Evolutionary conservation across 2,329 filamentous ascomycete species (phyloP).

Genomic region (Aspergillus flavus): DNA sequence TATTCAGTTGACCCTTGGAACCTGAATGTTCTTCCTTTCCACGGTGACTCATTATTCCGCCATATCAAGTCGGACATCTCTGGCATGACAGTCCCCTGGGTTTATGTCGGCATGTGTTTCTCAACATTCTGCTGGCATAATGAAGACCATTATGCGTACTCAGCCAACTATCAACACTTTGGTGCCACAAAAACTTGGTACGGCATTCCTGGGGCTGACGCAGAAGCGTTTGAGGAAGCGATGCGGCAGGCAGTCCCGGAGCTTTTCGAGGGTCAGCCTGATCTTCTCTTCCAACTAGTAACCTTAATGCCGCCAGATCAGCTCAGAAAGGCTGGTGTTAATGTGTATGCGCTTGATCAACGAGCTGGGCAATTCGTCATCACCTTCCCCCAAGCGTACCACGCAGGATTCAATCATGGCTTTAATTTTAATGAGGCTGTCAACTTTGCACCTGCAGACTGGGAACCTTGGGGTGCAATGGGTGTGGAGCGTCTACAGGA

Average conservation of each 20-base stretch:
- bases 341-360: constrained; percentile 94
- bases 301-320: constrained; percentile 93
- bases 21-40: constrained; percentile 85
- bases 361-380: constrained; percentile 94
- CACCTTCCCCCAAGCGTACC: constrained; percentile 95
- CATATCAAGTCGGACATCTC: constrained; percentile 99
- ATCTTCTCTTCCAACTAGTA: constrained; percentile 95
- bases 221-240: constrained; percentile 90
- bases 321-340: constrained; percentile 86
- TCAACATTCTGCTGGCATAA: constrained; percentile 99
- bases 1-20: constrained; percentile 96
- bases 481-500: constrained; percentile 84
- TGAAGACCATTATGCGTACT: constrained; percentile 97
- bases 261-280: constrained; percentile 93
- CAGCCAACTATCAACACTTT: constrained; percentile 97
- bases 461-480: constrained; percentile 87
- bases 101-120: constrained; percentile 99
- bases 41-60: constrained; percentile 88
- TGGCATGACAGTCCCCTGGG: constrained; percentile 98
- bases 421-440: constrained; percentile 99
- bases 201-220: constrained; percentile 90
- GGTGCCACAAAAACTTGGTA: constrained; percentile 99
- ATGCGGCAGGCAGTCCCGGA: constrained; percentile 96
- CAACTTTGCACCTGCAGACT: constrained; percentile 93
- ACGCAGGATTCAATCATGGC: constrained; percentile 96